Percentiles rank a stretch among this genome's conserved stretches.
Evolutionary conservation across 371 early-diverging fungal genomes (phyloP).

Genomic region (Mortierella sp.): DNA sequence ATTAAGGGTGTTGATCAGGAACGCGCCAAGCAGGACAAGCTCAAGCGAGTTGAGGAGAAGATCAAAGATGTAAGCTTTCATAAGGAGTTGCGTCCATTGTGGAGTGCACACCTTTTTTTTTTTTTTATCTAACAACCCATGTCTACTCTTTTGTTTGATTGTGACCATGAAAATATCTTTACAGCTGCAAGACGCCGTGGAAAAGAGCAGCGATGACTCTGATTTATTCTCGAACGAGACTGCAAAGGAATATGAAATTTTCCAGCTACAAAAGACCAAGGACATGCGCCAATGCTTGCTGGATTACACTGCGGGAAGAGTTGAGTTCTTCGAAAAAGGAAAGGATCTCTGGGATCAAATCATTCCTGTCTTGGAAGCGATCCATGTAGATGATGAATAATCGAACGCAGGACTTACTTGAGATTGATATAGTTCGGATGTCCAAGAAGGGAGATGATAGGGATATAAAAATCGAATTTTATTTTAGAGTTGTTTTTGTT

Average conservation of each 20-base stretch:
- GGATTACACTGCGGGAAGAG: conserved; percentile 80
- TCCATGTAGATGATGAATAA: conserved; percentile 45
- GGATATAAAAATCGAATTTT: neutral
- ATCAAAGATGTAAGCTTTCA: conserved; percentile 76
- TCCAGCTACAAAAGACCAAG: conserved; percentile 79
- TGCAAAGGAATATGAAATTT: conserved; percentile 83
- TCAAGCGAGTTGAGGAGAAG: conserved; percentile 78
- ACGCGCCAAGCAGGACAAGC: conserved; percentile 80
- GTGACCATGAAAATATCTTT: neutral
- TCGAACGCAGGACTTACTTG: neutral
- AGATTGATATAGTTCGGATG: neutral
- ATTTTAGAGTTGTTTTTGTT: neutral
- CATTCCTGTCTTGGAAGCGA: conserved; percentile 69
- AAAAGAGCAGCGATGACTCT: conserved; percentile 77
- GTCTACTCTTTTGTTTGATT: neutral
- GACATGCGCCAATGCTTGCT: conserved; percentile 85
- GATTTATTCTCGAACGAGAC: conserved; percentile 85
- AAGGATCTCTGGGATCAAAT: conserved; percentile 77
- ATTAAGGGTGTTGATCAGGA: conserved; percentile 91
- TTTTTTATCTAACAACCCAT: neutral
- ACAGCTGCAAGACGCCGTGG: conserved; percentile 86
- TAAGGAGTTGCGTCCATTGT: no score
- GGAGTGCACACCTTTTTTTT: no score
- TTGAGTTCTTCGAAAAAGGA: conserved; percentile 84
- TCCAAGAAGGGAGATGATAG: neutral